Evolutionary conservation across 768 basidiomycete genomes (phyloP).

Genomic region (Rhodotorula toruloides): DNA sequence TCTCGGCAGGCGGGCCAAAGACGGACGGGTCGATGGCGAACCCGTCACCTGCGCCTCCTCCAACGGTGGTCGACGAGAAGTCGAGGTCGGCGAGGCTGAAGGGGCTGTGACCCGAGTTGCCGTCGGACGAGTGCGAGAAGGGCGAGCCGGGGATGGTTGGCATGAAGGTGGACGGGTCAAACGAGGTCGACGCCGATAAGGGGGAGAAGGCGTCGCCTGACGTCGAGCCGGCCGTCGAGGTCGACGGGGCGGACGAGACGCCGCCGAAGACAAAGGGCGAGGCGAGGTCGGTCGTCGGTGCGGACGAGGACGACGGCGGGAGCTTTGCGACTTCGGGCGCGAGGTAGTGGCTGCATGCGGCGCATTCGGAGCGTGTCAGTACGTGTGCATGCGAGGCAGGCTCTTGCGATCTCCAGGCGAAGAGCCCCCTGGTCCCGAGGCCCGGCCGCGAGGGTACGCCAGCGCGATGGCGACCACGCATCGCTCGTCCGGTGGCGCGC

Average conservation of each 20-base stretch:
- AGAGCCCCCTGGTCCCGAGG: no score
- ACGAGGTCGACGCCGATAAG: neutral
- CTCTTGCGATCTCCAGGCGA: no score
- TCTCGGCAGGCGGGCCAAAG: neutral
- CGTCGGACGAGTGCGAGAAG: constrained; percentile 29
- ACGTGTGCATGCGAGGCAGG: neutral
- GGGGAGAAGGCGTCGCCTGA: neutral
- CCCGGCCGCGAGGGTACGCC: no score
- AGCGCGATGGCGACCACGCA: no score
- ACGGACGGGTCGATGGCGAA: constrained; percentile 34
- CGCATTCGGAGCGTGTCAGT: neutral
- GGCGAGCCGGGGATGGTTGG: constrained; percentile 35
- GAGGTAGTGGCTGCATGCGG: constrained; percentile 28
- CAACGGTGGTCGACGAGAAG: neutral
- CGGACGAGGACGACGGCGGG: neutral
- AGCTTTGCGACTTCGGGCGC: constrained; percentile 36
- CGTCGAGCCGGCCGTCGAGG: neutral
- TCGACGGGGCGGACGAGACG: neutral
- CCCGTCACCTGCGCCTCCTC: neutral
- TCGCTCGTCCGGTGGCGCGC: no score
- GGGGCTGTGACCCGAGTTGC: constrained; percentile 21
- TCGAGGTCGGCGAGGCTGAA: constrained; percentile 35
- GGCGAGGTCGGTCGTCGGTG: neutral
- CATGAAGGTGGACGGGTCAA: constrained; percentile 34
- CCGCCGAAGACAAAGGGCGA: constrained; percentile 28